Conservation (phyloP, 2,329 filamentous ascomycete species). For the Blastomyces percursus region DNA sequence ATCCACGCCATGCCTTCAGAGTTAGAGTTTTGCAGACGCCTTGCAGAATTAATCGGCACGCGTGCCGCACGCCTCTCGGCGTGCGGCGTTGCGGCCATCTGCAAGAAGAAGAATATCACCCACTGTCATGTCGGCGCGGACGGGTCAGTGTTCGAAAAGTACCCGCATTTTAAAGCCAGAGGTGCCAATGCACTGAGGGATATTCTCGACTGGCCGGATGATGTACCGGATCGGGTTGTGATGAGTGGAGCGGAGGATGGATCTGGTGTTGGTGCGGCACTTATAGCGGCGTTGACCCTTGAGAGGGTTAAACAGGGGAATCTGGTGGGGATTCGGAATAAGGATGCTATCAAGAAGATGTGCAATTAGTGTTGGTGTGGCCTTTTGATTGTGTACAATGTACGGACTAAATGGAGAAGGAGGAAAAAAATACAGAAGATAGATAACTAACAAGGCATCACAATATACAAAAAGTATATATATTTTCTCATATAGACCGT, state of each 20-base stretch:
- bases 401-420: background rate
- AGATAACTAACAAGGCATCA: background rate
- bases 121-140: slow-evolving; percentile 91
- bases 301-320: slow-evolving; percentile 53
- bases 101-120: slow-evolving; percentile 86
- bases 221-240: slow-evolving; percentile 77
- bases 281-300: slow-evolving; percentile 68
- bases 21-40: slow-evolving; percentile 75
- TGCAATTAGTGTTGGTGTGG: background rate
- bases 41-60: slow-evolving; percentile 89
- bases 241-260: slow-evolving; percentile 88
- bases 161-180: slow-evolving; percentile 92
- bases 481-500: background rate
- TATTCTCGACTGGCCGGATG: slow-evolving; percentile 85
- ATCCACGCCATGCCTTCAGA: slow-evolving; percentile 64
- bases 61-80: slow-evolving; percentile 85
- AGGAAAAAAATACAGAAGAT: background rate
- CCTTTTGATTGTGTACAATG: background rate
- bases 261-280: slow-evolving; percentile 87
- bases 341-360: slow-evolving; percentile 17
- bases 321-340: slow-evolving; percentile 46
- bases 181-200: slow-evolving; percentile 83
- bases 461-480: background rate
- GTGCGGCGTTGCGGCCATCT: slow-evolving; percentile 91
- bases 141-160: slow-evolving; percentile 97